phyloP scores from a whole-genome alignment of 176 grass and related monocot genomes.

The Microstegium vimineum region DNA sequence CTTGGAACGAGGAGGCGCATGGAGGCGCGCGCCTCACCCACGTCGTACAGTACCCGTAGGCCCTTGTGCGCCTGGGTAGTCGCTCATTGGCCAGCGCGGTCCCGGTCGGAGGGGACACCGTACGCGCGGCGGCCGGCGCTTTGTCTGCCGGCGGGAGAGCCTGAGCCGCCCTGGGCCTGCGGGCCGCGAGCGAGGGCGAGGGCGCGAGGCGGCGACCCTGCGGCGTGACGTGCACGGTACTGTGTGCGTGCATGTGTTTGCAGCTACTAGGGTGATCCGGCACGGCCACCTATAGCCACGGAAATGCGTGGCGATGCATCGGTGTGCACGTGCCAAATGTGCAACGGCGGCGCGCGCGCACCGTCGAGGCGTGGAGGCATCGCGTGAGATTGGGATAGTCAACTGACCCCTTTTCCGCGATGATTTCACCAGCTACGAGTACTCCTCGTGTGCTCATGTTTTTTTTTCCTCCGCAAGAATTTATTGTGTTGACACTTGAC shows the following conservation, averaged over 20 bases:
- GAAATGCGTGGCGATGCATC: background rate
- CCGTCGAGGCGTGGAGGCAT: background rate
- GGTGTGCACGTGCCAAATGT: background rate
- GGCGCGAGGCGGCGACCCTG: background rate
- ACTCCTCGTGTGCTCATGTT: background rate
- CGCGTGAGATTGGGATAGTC: background rate
- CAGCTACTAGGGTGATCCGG: background rate
- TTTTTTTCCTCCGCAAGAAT: background rate
- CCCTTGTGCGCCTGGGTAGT: background rate
- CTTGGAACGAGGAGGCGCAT: background rate
- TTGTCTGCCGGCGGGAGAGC: slow-evolving; percentile 6
- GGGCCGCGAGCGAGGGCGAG: background rate
- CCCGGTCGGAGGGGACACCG: slow-evolving; percentile 39
- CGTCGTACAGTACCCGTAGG: background rate
- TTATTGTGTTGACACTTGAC: background rate
- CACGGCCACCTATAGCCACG: background rate
- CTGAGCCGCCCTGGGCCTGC: background rate
- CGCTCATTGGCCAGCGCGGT: background rate
- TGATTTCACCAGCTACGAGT: background rate
- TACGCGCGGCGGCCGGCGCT: slow-evolving; percentile 23
- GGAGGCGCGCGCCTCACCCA: background rate
- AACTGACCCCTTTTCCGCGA: background rate
- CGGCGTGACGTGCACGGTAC: slow-evolving; percentile 37
- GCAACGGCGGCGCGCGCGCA: background rate
- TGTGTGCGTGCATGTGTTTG: slow-evolving; percentile 8